Base-by-base conservation (phyloP, 768 basidiomycete species). In the Termitomyces eurrhizus region DNA sequence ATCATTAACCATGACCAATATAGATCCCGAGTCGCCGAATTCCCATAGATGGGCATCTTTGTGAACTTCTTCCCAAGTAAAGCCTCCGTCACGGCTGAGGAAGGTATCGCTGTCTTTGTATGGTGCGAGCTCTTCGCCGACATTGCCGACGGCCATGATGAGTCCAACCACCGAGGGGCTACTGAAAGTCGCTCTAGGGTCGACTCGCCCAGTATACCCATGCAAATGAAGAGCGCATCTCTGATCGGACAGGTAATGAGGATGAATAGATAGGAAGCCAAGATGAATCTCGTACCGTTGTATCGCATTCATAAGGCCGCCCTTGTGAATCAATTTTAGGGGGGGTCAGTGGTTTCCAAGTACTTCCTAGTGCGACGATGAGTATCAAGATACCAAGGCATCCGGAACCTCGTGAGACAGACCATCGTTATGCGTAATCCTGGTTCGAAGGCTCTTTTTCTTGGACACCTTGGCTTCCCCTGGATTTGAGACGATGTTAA, bases 11-110 rank as follows among this genome's bases (percentile, higher is more conserved):
- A 99, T 89, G 65, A 99, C 78, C 39, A 98, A 80, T 59, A 99
- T 80, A 1, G 95, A 95, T 5, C 97, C 97, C 0, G 93, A 96
- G 75, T 98, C 97, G 33, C 96, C 96, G 67, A 96, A 98, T 71
- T 95, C 95, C 94, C 93, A 99, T 42, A 98, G 80, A 69, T 98
- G 91, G 0, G 97, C 96, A 65, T 96, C 95, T 71, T 99, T 99
- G 78, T 95, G 95, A 0, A 99, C 89, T 75, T 99, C 97, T 70
- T 97, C 87, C 97, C 97, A 99, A 0, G 92, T 94, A 75, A 97
- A 97, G 9, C 97, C 97, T 2, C 87, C 97, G 66, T 99, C 93
- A 4, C 97, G 92, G 58, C 92, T 93, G 45, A 98, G 82, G 88
- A 97, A 98, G 2, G 95, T 97, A 71, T 98, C 96, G 62, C 88